Percentiles rank a stretch among this genome's conserved stretches.
These are phyloP conservation scores for Dothideomycetidae sp. DNA, from an alignment of 2,329 filamentous ascomycete species.

Conservation along the genomic window DNA sequence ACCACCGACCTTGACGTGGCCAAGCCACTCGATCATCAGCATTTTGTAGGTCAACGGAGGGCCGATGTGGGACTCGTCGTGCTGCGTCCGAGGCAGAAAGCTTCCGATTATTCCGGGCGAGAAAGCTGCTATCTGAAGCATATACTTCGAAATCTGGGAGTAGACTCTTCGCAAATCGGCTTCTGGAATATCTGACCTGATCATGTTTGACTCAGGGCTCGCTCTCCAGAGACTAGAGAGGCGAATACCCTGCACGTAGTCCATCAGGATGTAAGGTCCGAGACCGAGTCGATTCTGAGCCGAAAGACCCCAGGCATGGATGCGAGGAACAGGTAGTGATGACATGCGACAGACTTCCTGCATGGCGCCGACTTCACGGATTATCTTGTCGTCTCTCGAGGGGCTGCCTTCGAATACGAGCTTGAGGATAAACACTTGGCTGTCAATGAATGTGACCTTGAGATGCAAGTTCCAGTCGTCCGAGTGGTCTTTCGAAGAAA, in stretches of 20 bases:
- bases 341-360: slow-evolving; percentile 11
- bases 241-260: slow-evolving; percentile 10
- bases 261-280: slow-evolving; percentile 12
- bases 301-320: slow-evolving; percentile 11
- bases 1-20: slow-evolving; percentile 3
- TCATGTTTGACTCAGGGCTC: neutral
- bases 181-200: slow-evolving; percentile 6
- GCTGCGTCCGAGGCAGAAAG: neutral
- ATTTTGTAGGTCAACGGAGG: slow-evolving; percentile 11
- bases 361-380: slow-evolving; percentile 11
- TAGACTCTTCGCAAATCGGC: slow-evolving; percentile 7
- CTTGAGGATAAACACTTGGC: too few relatives aligned
- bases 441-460: too few relatives aligned
- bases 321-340: slow-evolving; percentile 9
- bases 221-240: neutral
- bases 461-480: too few relatives aligned
- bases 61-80: neutral
- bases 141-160: slow-evolving; percentile 10
- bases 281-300: slow-evolving; percentile 10
- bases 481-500: too few relatives aligned
- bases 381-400: slow-evolving; percentile 13
- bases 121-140: slow-evolving; percentile 12
- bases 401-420: too few relatives aligned
- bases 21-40: slow-evolving; percentile 10
- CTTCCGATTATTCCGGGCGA: slow-evolving; percentile 13